Percentiles rank a stretch among this genome's conserved stretches.
Conservation (phyloP, 2,329 filamentous ascomycete species). For the Xenosphaeropsis pyriputrescens region DNA sequence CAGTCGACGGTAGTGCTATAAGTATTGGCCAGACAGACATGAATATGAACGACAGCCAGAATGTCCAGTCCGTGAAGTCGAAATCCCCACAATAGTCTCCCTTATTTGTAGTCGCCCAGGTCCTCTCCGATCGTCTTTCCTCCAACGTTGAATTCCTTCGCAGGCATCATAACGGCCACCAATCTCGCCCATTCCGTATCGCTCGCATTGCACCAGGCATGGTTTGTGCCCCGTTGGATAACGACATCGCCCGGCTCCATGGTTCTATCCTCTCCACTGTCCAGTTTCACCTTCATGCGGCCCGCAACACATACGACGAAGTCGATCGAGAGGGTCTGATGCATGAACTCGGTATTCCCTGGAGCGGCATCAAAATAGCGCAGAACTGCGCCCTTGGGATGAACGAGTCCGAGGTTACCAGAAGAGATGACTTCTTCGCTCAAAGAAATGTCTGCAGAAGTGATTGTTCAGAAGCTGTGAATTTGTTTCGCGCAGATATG, state of each 20-base stretch:
- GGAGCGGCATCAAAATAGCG: slow-evolving; percentile 13
- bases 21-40: too few species aligned
- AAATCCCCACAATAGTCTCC: too few species aligned
- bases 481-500: too few species aligned
- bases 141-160: slow-evolving; percentile 1
- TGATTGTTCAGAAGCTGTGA: too few species aligned
- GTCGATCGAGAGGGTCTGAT: slow-evolving; percentile 26
- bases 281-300: slow-evolving; percentile 21
- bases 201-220: slow-evolving; percentile 22
- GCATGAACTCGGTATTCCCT: slow-evolving; percentile 19
- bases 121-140: background rate
- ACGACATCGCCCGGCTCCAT: slow-evolving; percentile 24
- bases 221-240: slow-evolving; percentile 28
- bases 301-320: slow-evolving; percentile 22
- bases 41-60: too few species aligned
- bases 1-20: too few species aligned
- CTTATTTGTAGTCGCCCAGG: too few species aligned
- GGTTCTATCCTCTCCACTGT: slow-evolving; percentile 23
- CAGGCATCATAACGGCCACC: slow-evolving; percentile 11
- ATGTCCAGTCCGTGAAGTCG: too few species aligned
- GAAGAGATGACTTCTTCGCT: too few species aligned
- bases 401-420: too few species aligned
- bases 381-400: slow-evolving; percentile 3
- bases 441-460: too few species aligned
- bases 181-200: slow-evolving; percentile 10